phyloP scores from a whole-genome alignment of 1,284 basidiomycete genomes.

The Pyrrhoderma noxium region DNA sequence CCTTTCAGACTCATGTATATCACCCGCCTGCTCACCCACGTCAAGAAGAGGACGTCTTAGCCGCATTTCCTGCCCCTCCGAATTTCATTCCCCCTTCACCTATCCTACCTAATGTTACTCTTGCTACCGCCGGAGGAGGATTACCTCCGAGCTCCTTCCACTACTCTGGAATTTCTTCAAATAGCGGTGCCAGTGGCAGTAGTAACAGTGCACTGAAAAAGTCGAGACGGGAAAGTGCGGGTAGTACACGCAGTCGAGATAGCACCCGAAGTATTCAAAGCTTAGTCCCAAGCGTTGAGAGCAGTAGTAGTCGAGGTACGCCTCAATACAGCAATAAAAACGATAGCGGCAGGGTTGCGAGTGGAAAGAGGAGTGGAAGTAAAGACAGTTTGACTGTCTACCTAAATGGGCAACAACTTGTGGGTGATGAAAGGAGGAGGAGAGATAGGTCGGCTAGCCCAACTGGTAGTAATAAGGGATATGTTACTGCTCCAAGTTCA shows the following conservation, averaged over 20 bases:
- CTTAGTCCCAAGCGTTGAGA: too few species aligned
- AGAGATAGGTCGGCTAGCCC: background rate
- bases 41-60: conserved; percentile 2
- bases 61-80: conserved; percentile 18
- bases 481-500: too few species aligned
- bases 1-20: too few species aligned
- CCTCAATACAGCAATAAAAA: too few species aligned
- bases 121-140: conserved; percentile 1
- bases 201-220: background rate
- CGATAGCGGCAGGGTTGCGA: too few species aligned
- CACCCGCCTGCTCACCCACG: too few species aligned
- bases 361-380: background rate
- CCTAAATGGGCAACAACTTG: background rate
- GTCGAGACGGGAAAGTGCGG: conserved; percentile 4
- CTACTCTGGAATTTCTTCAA: background rate
- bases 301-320: too few species aligned
- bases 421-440: background rate
- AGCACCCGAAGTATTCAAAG: background rate
- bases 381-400: conserved; percentile 3
- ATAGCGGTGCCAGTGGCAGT: background rate
- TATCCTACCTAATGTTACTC: background rate
- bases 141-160: background rate
- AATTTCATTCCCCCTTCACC: conserved; percentile 16
- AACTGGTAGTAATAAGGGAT: too few species aligned
- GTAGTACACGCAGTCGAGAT: background rate